Evolutionary conservation across 2,329 filamentous ascomycete species (phyloP).

Genomic region (Aspergillus ochraceoroseus): DNA sequence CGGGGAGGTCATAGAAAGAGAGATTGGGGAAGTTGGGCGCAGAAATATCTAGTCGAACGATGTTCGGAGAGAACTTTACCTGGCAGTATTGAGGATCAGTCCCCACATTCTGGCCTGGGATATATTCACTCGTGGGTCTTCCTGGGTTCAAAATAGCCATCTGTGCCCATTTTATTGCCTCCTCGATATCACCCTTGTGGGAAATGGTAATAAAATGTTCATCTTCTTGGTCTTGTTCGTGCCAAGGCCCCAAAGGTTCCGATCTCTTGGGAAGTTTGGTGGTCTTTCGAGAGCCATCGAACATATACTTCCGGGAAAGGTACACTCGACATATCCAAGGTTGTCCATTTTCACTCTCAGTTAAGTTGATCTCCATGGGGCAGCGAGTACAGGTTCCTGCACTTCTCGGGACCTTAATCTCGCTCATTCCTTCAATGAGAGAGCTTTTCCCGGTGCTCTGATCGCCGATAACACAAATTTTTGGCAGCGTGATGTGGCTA

Average conservation of each 20-base stretch:
- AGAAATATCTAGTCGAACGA: conserved; percentile 70
- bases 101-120: conserved; percentile 47
- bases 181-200: conserved; percentile 60
- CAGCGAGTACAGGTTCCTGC: conserved; percentile 74
- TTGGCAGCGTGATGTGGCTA: conserved; percentile 62
- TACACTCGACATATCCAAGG: conserved; percentile 64
- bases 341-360: conserved; percentile 43
- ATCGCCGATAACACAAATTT: conserved; percentile 77
- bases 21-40: conserved; percentile 66
- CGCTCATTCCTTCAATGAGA: conserved; percentile 56
- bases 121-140: conserved; percentile 49
- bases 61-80: conserved; percentile 75
- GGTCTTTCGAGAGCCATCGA: conserved; percentile 37
- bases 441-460: conserved; percentile 80
- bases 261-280: conserved; percentile 46
- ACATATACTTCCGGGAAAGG: conserved; percentile 62
- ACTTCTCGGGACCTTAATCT: conserved; percentile 66
- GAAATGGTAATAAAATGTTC: conserved; percentile 60
- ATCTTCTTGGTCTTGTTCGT: conserved; percentile 43
- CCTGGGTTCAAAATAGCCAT: conserved; percentile 68
- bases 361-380: conserved; percentile 72
- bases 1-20: conserved; percentile 80
- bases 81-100: conserved; percentile 34
- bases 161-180: conserved; percentile 68
- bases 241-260: conserved; percentile 64